phyloP scores from a whole-genome alignment of 1,284 basidiomycete species.

The Lignosus rhinocerotis region DNA sequence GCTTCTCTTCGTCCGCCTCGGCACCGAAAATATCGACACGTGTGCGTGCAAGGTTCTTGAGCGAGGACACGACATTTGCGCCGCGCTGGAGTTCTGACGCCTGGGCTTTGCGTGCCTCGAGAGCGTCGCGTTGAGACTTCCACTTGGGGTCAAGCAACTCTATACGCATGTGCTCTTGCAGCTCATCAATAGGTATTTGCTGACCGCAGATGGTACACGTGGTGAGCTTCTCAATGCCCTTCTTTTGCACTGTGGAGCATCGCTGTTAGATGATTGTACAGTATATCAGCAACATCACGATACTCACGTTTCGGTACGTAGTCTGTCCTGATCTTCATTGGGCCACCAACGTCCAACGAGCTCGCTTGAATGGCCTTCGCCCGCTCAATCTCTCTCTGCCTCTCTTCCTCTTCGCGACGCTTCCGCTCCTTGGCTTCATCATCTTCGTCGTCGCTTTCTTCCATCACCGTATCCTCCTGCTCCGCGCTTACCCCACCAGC shows the following conservation, averaged over 20 bases:
- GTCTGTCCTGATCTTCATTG: constrained; percentile 96
- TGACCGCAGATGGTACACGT: constrained; percentile 94
- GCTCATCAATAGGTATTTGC: constrained; percentile 90
- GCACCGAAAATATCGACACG: constrained; percentile 96
- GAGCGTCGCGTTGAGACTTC: constrained; percentile 89
- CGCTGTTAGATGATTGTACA: constrained; percentile 1
- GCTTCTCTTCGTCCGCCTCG: constrained; percentile 84
- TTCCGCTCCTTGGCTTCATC: constrained; percentile 64
- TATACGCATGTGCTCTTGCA: constrained; percentile 98
- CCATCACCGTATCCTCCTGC: constrained; percentile 70
- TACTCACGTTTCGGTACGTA: constrained; percentile 90
- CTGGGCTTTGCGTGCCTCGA: constrained; percentile 89
- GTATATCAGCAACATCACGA: constrained; percentile 9
- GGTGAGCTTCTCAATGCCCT: constrained; percentile 70
- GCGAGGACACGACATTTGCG: constrained; percentile 89
- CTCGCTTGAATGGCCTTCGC: constrained; percentile 79
- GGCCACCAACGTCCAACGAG: constrained; percentile 72
- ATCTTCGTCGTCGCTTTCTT: constrained; percentile 77
- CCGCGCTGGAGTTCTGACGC: constrained; percentile 86
- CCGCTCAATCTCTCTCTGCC: constrained; percentile 73
- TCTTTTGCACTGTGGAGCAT: constrained; percentile 61
- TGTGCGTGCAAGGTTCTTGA: constrained; percentile 86
- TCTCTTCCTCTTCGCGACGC: constrained; percentile 76
- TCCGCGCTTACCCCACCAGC: constrained; percentile 61
- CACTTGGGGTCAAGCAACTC: constrained; percentile 96